Base-by-base conservation (phyloP, 108 stramenopile species). In the Fragilaria crotonensis region DNA sequence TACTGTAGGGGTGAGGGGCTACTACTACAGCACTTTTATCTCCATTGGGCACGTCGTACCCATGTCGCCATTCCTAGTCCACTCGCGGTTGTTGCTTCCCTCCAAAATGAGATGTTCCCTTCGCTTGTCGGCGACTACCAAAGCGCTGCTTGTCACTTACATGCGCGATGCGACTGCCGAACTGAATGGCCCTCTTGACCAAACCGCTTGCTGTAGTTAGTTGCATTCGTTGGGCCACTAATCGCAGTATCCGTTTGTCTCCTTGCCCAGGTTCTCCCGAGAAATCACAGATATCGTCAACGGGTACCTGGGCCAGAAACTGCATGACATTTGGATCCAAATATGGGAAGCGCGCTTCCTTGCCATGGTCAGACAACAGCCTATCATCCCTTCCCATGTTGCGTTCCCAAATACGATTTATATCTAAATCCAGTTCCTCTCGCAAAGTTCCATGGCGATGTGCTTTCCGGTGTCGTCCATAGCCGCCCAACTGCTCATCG, bases 341-440 rank as follows among this genome's bases (percentile, higher is more conserved):
- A 64, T 80, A 99, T 0, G 96, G 96, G 54, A 89, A 95, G 7
- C 98, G 73, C 3, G 84, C 90, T 67, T 99, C 98, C 49, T 80
- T 78, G 3, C 95, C 93, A 33, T 83, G 85, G 60, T 93, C 94
- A 4, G 87, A 71, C 23, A 95, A 69, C 30, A 89, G 72, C 20
- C 98, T 76, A 76, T 99, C 98, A 63, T 99, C 98, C 17, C 98
- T 72, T 41, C 96, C 96, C 9, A 96, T 73, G 71, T 98, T 98
- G 1, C 98, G 90, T 23, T 76, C 78, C 97, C 97, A 98, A 1
- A 99, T 62, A n/a, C 98, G 78, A 22, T 56, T 63, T 36, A 85
- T 60, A 59, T 99, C 98, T 76, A 76, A 67, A 47, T 66, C 36
- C 26, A 99, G 66, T 78, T 97, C 98, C 1, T 41, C 45, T 21